These are phyloP conservation scores for Spongispora temasekensis DNA, from an alignment of 1,284 basidiomycete genomes.

Conservation along the genomic window DNA sequence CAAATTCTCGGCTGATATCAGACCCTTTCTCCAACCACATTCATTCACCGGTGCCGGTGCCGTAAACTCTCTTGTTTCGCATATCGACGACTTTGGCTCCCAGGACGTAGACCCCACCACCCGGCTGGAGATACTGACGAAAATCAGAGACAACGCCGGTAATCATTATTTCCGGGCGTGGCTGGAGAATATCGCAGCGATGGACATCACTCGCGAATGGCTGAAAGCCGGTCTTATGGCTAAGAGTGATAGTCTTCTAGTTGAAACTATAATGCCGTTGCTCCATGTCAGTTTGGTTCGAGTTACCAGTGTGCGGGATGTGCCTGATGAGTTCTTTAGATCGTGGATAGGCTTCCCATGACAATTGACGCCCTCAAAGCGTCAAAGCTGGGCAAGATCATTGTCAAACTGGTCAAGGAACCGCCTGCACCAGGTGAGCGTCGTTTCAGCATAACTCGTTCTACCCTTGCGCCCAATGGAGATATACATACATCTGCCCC, in stretches of 20 bases:
- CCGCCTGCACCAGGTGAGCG: conserved; percentile 69
- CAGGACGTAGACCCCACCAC: conserved; percentile 59
- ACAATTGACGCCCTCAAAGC: conserved; percentile 63
- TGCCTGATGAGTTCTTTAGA: conserved; percentile 45
- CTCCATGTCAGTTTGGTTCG: conserved; percentile 63
- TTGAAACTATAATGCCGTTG: conserved; percentile 79
- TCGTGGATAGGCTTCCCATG: conserved; percentile 78
- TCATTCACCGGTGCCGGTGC: conserved; percentile 71
- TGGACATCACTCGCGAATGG: conserved; percentile 79
- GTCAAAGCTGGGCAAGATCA: conserved; percentile 75
- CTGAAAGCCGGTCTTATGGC: conserved; percentile 63
- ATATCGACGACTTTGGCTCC: conserved; percentile 59
- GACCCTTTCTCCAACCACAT: conserved; percentile 52
- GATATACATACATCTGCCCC: conserved; percentile 31
- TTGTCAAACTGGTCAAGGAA: conserved; percentile 71
- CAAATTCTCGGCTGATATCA: conserved; percentile 50
- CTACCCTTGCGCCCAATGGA: conserved; percentile 24
- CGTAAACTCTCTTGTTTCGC: conserved; percentile 55
- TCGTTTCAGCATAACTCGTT: conserved; percentile 20
- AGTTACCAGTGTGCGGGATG: conserved; percentile 10
- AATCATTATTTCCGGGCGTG: conserved; percentile 84
- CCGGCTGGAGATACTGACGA: conserved; percentile 69
- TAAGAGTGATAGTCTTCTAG: conserved; percentile 55
- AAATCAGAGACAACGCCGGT: conserved; percentile 77
- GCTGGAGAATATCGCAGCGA: conserved; percentile 69